These are phyloP conservation scores for Solanum chilense DNA, from an alignment of 257 asterid species.

Conservation along the genomic window DNA sequence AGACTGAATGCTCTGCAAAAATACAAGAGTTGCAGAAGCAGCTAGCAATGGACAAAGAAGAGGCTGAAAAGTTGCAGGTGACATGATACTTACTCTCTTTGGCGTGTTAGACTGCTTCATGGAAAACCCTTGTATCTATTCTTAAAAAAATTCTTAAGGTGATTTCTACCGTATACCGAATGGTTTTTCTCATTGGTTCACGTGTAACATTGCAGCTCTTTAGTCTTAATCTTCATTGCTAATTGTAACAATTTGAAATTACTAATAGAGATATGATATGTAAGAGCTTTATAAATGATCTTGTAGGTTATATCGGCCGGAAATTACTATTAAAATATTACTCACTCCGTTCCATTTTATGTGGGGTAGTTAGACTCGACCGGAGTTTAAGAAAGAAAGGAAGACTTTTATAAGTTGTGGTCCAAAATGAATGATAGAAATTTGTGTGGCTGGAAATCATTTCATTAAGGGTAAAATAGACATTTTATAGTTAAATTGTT, in stretches of 20 bases:
- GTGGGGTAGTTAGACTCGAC: too few relatives aligned
- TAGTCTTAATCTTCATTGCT: neutral
- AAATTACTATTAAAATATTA: neutral
- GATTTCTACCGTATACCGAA: neutral
- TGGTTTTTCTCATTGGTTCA: neutral
- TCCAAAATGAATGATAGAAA: too few relatives aligned
- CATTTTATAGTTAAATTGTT: too few relatives aligned
- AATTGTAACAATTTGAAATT: neutral
- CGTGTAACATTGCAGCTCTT: neutral
- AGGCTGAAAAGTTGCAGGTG: conserved; percentile 86
- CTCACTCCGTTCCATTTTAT: too few relatives aligned
- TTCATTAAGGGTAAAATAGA: too few relatives aligned
- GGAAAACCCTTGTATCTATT: neutral
- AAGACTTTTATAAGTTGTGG: too few relatives aligned
- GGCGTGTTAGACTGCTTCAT: neutral
- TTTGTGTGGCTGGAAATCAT: too few relatives aligned
- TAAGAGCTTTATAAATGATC: neutral
- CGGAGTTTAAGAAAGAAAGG: too few relatives aligned
- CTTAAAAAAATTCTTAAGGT: neutral
- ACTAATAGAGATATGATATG: neutral
- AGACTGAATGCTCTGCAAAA: conserved; percentile 62
- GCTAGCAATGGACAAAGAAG: conserved; percentile 81
- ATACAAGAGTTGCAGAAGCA: conserved; percentile 87
- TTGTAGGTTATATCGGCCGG: neutral
- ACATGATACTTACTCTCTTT: neutral